phyloP scores from a whole-genome alignment of 306 rosid genomes.

The Sicyos baderoa region DNA sequence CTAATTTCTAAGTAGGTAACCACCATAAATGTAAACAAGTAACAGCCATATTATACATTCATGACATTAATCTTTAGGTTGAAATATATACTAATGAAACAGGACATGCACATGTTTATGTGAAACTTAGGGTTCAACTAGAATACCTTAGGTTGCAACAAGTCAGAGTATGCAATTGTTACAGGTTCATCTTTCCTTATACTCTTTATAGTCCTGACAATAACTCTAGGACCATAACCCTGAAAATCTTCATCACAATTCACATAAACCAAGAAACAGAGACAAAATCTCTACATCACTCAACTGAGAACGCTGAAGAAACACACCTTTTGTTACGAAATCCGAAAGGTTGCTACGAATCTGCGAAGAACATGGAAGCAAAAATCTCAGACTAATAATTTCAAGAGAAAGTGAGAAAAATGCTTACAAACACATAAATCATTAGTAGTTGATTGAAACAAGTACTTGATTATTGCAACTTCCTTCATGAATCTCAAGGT shows the following conservation, averaged over 20 bases:
- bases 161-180: slow-evolving; percentile 65
- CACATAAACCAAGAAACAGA: neutral
- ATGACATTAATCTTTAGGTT: neutral
- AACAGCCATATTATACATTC: neutral
- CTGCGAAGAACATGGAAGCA: slow-evolving; percentile 36
- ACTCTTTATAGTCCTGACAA: slow-evolving; percentile 65
- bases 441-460: slow-evolving; percentile 2
- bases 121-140: neutral
- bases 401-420: neutral
- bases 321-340: slow-evolving; percentile 39
- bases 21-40: too few relatives aligned
- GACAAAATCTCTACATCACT: neutral
- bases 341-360: slow-evolving; percentile 21
- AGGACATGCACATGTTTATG: neutral
- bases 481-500: slow-evolving; percentile 15
- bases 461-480: slow-evolving; percentile 20
- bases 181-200: slow-evolving; percentile 59
- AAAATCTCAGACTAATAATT: slow-evolving; percentile 9
- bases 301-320: neutral
- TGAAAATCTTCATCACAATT: slow-evolving; percentile 19
- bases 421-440: neutral
- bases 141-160: slow-evolving; percentile 65
- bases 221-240: slow-evolving; percentile 52
- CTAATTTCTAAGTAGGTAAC: too few relatives aligned
- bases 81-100: neutral